Conservation (phyloP, 495 filamentous ascomycete genomes). For the Talaromyces ruber region DNA sequence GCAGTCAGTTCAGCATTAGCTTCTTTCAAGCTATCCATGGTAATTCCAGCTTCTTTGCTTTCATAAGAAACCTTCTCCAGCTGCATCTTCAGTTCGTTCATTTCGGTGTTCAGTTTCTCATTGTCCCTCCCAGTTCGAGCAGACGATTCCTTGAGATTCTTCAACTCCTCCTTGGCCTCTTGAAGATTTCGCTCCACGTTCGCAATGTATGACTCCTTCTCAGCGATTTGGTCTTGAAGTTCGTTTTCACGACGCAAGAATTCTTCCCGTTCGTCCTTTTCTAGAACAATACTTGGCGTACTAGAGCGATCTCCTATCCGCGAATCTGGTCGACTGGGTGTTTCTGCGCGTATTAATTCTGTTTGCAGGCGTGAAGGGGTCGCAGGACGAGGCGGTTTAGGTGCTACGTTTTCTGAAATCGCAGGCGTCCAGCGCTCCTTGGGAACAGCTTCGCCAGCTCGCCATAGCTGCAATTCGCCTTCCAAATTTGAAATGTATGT, state of each 20-base stretch:
- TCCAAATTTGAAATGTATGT: slow-evolving; percentile 78
- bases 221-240: slow-evolving; percentile 88
- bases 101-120: slow-evolving; percentile 70
- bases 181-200: slow-evolving; percentile 68
- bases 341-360: slow-evolving; percentile 44
- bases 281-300: slow-evolving; percentile 77
- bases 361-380: slow-evolving; percentile 74
- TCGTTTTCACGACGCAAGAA: slow-evolving; percentile 94
- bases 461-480: slow-evolving; percentile 77
- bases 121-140: slow-evolving; percentile 75
- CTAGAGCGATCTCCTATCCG: slow-evolving; percentile 79
- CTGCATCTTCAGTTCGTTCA: slow-evolving; percentile 91
- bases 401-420: slow-evolving; percentile 41
- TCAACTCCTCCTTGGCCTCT: slow-evolving; percentile 75
- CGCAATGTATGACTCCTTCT: slow-evolving; percentile 77
- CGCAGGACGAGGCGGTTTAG: slow-evolving; percentile 57
- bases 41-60: slow-evolving; percentile 92
- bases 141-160: slow-evolving; percentile 72
- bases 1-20: slow-evolving; percentile 85
- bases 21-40: slow-evolving; percentile 94
- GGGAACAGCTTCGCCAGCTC: slow-evolving; percentile 78
- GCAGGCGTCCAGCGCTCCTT: slow-evolving; percentile 72
- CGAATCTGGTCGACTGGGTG: slow-evolving; percentile 67
- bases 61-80: slow-evolving; percentile 92
- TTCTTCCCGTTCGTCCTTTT: slow-evolving; percentile 95